Evolutionary conservation across 768 basidiomycete species (phyloP), one percentile per base, ranked within the genome.

Genomic region (Pulveroboletus sp.): DNA sequence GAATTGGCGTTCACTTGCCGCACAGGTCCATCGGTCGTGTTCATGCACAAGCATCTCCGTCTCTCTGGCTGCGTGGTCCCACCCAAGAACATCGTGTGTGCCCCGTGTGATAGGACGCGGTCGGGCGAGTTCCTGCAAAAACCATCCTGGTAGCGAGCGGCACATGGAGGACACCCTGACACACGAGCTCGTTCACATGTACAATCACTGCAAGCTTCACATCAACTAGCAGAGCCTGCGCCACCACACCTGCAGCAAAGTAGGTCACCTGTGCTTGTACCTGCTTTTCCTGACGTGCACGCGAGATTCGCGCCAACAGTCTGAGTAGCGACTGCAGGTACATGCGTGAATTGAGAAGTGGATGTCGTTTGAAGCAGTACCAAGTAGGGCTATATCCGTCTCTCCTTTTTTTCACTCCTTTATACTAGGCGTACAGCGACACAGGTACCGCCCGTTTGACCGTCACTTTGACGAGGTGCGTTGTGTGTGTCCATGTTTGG

Each of bases 241-340:
- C 49, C 94, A 97, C 72, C 93, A 97, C 64, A 95, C 95, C 3
- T 99, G 97, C 66, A 93, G 89, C 61, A 95, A 98, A 81, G 95
- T 95, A 55, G 60, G 83, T 71, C 21, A n/a, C n/a, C n/a, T n/a
- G n/a, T n/a, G n/a, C n/a, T n/a, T n/a, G 21, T 25, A 29, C 41
- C 39, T 29, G 27, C 24, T 29, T 46, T 43, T 45, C 39, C 27
- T 40, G n/a, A 37, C 39, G 33, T n/a, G 8, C 35, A 17, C 23
- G 29, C 38, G n/a, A 98, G 95, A 97, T 99, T 64, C 85, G 97
- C 37, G 94, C 97, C 0, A 95, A 93, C 53, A 95, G 83, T 65
- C 68, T 98, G 42, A 90, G 90, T 54, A 94, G 95, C 8, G 95
- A 98, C 68, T 99, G 97, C 69, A 77, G 82, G 44, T 95, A 81